These are phyloP conservation scores for Cerioporus squamosus DNA, from an alignment of 1,284 basidiomycete genomes.

Conservation along the genomic window DNA sequence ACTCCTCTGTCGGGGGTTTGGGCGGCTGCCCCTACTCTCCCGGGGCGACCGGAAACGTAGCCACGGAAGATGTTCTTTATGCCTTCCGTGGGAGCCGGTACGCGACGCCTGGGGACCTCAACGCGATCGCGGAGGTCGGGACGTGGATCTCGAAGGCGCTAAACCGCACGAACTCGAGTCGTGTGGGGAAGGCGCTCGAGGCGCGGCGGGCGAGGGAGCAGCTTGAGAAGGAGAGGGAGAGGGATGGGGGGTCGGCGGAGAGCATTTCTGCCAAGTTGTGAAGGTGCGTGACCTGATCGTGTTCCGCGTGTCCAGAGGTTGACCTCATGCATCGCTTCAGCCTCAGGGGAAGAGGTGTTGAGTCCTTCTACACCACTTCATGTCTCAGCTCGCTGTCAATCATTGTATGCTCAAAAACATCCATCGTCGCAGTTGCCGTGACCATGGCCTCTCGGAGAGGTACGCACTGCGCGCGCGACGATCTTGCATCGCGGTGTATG, in stretches of 20 bases:
- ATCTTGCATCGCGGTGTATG: no score
- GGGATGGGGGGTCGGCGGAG: constrained; percentile 21
- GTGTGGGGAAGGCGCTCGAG: constrained; percentile 80
- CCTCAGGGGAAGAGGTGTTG: no score
- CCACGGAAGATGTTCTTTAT: constrained; percentile 90
- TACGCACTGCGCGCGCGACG: no score
- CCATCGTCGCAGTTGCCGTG: no score
- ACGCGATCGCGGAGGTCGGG: constrained; percentile 73
- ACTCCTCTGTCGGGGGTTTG: constrained; percentile 83
- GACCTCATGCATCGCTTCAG: no score
- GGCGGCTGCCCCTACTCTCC: constrained; percentile 97
- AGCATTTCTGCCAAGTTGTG: constrained; percentile 19
- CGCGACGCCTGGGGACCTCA: constrained; percentile 64
- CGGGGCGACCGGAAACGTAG: constrained; percentile 92
- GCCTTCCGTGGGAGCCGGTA: constrained; percentile 78
- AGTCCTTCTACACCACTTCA: no score
- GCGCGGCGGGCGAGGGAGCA: constrained; percentile 52
- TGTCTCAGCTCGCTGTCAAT: no score
- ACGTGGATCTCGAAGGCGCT: constrained; percentile 80
- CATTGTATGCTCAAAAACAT: no score
- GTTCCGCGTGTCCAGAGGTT: no score
- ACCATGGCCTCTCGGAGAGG: no score
- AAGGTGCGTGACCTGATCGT: no score
- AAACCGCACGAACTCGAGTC: constrained; percentile 72
- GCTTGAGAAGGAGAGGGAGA: constrained; percentile 33